Evolutionary conservation across 108 stramenopile species (phyloP).

Genomic region (Epipyxis sp.): DNA sequence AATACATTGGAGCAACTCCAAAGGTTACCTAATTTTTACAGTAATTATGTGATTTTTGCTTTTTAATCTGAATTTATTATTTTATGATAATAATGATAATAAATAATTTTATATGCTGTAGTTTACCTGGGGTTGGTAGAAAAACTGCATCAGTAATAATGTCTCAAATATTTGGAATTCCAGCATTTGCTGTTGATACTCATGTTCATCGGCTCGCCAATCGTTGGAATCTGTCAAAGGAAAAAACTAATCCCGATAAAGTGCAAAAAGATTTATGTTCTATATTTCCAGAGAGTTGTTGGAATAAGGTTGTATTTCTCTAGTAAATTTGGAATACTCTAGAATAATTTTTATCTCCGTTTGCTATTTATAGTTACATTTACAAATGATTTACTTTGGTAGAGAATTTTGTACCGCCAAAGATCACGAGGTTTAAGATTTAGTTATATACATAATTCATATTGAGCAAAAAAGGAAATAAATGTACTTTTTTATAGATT

Average conservation of each 20-base stretch:
- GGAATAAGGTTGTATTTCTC: conserved; percentile 27
- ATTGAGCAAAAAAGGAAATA: neutral
- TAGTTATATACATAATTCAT: neutral
- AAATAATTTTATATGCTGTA: neutral
- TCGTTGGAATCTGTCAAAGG: conserved; percentile 48
- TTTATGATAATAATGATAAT: too few relatives aligned
- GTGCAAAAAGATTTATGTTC: conserved; percentile 22
- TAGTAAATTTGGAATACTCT: conserved; percentile 1
- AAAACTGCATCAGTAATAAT: conserved; percentile 55
- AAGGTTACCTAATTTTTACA: conserved; percentile 43
- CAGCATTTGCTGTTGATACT: conserved; percentile 52
- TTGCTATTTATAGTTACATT: conserved; percentile 32
- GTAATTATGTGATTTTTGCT: conserved; percentile 8
- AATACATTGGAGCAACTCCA: conserved; percentile 42
- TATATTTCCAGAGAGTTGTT: conserved; percentile 27
- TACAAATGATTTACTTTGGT: conserved; percentile 55
- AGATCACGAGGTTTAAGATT: conserved; percentile 16
- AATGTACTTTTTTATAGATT: conserved; percentile 9
- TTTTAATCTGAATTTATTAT: neutral
- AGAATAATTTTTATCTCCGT: neutral
- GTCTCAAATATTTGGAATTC: conserved; percentile 44
- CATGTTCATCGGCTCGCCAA: conserved; percentile 53
- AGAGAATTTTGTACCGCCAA: conserved; percentile 43
- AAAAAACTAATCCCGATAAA: neutral
- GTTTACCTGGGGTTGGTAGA: conserved; percentile 33